phyloP scores from a whole-genome alignment of 768 basidiomycete species.

The Podaxis pistillaris region DNA sequence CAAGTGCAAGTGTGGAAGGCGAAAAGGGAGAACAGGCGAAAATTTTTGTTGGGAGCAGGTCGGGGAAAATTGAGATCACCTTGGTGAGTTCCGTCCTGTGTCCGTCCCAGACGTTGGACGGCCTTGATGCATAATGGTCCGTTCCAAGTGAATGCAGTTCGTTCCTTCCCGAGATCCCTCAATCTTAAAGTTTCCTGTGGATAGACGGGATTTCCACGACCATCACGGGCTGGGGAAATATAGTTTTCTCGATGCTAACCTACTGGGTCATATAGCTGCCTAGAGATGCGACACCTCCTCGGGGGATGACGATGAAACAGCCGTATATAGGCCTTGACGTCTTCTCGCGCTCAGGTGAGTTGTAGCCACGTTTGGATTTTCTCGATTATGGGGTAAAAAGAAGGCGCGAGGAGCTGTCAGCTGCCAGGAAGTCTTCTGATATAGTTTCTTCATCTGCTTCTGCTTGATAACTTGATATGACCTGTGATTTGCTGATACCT shows the following conservation, averaged over 20 bases:
- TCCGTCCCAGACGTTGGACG: neutral
- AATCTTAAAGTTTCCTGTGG: conserved; percentile 6
- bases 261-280: conserved; percentile 27
- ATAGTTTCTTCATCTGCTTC: neutral
- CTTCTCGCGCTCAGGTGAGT: conserved; percentile 31
- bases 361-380: neutral
- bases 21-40: conserved; percentile 28
- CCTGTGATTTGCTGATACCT: conserved; percentile 1
- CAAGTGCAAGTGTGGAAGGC: conserved; percentile 26
- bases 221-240: conserved; percentile 4
- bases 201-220: neutral
- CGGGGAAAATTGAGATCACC: conserved; percentile 38
- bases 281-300: neutral
- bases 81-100: conserved; percentile 27
- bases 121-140: neutral
- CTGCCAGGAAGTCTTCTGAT: neutral
- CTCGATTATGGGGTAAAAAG: neutral
- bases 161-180: neutral
- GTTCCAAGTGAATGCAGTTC: neutral
- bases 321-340: conserved; percentile 39
- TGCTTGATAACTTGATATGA: conserved; percentile 2
- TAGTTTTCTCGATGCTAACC: neutral
- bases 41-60: conserved; percentile 34
- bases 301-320: conserved; percentile 22
- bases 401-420: neutral